Evolutionary conservation across 2,329 filamentous ascomycete species (phyloP), one percentile per base, ranked within the genome.

Genomic region (Colletotrichum sublineola): DNA sequence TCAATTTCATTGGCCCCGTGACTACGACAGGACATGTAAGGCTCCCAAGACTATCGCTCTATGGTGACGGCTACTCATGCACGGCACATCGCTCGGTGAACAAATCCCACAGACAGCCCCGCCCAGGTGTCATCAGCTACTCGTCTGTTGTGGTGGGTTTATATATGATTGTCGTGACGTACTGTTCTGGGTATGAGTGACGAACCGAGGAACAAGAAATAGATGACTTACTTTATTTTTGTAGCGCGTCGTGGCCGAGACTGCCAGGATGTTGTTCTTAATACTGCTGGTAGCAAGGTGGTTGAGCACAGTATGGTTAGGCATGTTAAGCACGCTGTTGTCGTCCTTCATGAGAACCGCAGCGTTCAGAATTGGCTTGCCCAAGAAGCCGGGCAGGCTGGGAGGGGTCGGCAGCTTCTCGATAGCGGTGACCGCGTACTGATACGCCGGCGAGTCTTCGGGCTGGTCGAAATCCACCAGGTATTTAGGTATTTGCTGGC

Each of bases 201-300:
- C 18, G 76, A 69, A 68, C 55, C 57, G 53, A 57, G 6, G 11
- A 24, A n/a, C 46, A 72, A 24, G 42, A 60, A 38, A 46, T 6
- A 15, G 24, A 36, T 71, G 36, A 78, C 86, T 68, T 79, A 94
- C 94, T 90, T 99, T 99, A 83, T 94, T 92, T 85, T 95, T 97
- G 82, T 98, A 99, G 81, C 96, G 89, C n/a, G 96, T 99, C 6
- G 96, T 99, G 18, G 94, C 96, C 78, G 95, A 98, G 7, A 97
- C 97, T 44, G 96, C 96, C 75, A 99, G 87, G 36, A 98, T 94
- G 74, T 96, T 95, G 76, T 97, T 95, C 85, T 97, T 98, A 82
- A 99, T 99, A 81, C 95, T 98, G 82, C 96, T 98, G 3, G 96
- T 99, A 61, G 96, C 96, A 76, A 99, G 86, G 81, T 99, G 96